Evolutionary conservation across 257 asterid species (phyloP).

Genomic region (Gentiana dahurica): DNA sequence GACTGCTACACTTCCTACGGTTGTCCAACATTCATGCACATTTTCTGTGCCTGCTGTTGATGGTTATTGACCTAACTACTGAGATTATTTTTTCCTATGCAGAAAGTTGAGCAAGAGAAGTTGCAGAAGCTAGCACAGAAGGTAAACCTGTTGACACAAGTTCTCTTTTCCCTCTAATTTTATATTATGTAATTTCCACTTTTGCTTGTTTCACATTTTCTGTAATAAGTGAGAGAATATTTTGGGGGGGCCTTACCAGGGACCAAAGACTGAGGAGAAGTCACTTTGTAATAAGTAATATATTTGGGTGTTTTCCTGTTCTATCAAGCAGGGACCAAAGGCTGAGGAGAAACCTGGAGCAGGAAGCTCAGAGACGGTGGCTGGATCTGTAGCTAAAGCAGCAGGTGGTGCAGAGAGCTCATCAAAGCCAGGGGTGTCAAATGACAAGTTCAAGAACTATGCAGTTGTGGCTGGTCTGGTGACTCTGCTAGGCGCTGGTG

Average conservation of each 20-base stretch:
- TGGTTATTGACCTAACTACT: conserved; percentile 8
- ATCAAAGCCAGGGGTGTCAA: conserved; percentile 49
- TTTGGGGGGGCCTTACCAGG: too few relatives aligned
- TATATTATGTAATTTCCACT: too few relatives aligned
- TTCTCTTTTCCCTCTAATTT: too few relatives aligned
- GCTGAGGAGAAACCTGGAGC: conserved; percentile 49
- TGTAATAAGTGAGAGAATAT: too few relatives aligned
- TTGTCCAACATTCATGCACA: background rate
- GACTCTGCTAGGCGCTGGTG: conserved; percentile 52
- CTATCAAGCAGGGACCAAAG: conserved; percentile 57
- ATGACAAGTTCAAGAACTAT: conserved; percentile 57
- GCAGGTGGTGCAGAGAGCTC: conserved; percentile 24
- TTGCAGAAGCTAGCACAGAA: conserved; percentile 84
- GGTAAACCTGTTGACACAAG: conserved; percentile 27
- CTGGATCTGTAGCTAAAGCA: conserved; percentile 52
- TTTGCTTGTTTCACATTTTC: too few relatives aligned
- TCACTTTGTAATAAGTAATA: too few relatives aligned
- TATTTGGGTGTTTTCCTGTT: background rate
- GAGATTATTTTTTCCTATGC: conserved; percentile 15
- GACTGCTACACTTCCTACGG: background rate
- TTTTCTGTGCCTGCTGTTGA: background rate
- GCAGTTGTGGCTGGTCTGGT: conserved; percentile 63
- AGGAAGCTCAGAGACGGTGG: conserved; percentile 26
- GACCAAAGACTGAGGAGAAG: too few relatives aligned
- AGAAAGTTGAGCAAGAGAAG: conserved; percentile 83